Evolutionary conservation across 257 asterid genomes (phyloP), one percentile per base, ranked within the genome.

Genomic region (Nicotiana knightiana): DNA sequence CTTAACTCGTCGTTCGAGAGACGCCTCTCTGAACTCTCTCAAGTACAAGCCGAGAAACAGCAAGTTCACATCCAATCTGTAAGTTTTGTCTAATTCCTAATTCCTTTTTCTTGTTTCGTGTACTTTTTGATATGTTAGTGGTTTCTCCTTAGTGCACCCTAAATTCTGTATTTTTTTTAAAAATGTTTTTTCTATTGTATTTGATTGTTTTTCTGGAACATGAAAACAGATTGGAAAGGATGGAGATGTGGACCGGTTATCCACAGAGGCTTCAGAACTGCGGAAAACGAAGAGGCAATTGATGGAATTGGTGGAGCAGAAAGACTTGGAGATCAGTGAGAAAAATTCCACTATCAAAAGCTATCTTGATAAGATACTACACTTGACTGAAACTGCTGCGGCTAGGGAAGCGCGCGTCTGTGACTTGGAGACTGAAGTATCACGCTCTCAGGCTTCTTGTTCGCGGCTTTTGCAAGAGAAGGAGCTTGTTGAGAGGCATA

Each of bases 401-500:
- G 79, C 87, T 15, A 96, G 89, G 87, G 97, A 94, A 39, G 97
- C 93, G 61, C 91, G 94, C 13, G 10, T 92, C 55, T 86, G 85
- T 76, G 92, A 92, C n/a, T 83, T 92, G 80, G 98, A 92, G 87
- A 84, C 97, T 64, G 94, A 91, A 86, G 80, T 93, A 88, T 91
- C 92, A 63, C 94, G 87, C 33, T 83, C 85, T 85, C 91, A 87
- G 59, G 94, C 97, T 82, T 81, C 90, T 30, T 82, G 90, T 81
- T 84, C 93, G 26, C 93, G 97, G 24, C 79, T 88, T 81, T 76
- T 83, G 86, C 97, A 93, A 98, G 98, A 93, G 89, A 96, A 96
- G 85, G 99, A 96, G 90, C 94, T 96, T 66, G 84, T 96, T 77
- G 97, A 92, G 91, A 89, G 97, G 91, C 98, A 96, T 84, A 92